A percentile compares a stretch with the other conserved stretches of the same genome.
Evolutionary conservation across 371 early-diverging fungal species (phyloP).

Genomic region (Actinomucor elegans): DNA sequence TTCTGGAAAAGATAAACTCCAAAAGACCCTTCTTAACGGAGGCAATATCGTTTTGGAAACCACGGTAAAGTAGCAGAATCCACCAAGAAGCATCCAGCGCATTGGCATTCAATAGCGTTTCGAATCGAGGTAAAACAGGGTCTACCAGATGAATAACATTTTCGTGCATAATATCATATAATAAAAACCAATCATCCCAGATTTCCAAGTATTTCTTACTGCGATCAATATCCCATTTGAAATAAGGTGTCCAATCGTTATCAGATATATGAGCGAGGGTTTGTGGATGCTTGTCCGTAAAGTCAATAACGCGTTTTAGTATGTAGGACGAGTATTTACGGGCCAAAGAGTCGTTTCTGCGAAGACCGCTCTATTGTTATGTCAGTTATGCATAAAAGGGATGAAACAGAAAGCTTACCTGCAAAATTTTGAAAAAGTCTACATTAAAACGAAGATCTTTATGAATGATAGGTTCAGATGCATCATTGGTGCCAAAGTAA

Average conservation of each 20-base stretch:
- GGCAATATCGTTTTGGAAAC: slow-evolving; percentile 41
- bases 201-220: slow-evolving; percentile 24
- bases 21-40: slow-evolving; percentile 40
- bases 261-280: neutral
- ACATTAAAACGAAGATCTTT: slow-evolving; percentile 42
- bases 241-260: slow-evolving; percentile 38
- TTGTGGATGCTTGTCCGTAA: slow-evolving; percentile 28
- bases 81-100: slow-evolving; percentile 45
- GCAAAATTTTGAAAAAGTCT: slow-evolving; percentile 41
- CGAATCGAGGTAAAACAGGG: slow-evolving; percentile 45
- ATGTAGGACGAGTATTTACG: slow-evolving; percentile 46
- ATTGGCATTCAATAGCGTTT: slow-evolving; percentile 25
- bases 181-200: slow-evolving; percentile 62
- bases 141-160: slow-evolving; percentile 53
- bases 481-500: slow-evolving; percentile 34
- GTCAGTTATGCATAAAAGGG: too few species aligned
- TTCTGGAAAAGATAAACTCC: slow-evolving; percentile 39
- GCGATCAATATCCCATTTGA: slow-evolving; percentile 29
- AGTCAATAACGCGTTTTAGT: slow-evolving; percentile 45
- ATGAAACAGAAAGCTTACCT: too few species aligned
- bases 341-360: slow-evolving; percentile 41
- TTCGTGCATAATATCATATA: slow-evolving; percentile 62
- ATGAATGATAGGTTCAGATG: slow-evolving; percentile 2
- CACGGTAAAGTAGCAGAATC: slow-evolving; percentile 41
- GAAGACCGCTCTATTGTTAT: slow-evolving; percentile 35